Evolutionary conservation across 176 grass and related monocot genomes (phyloP).

Genomic region (Phoenix roebelenii): DNA sequence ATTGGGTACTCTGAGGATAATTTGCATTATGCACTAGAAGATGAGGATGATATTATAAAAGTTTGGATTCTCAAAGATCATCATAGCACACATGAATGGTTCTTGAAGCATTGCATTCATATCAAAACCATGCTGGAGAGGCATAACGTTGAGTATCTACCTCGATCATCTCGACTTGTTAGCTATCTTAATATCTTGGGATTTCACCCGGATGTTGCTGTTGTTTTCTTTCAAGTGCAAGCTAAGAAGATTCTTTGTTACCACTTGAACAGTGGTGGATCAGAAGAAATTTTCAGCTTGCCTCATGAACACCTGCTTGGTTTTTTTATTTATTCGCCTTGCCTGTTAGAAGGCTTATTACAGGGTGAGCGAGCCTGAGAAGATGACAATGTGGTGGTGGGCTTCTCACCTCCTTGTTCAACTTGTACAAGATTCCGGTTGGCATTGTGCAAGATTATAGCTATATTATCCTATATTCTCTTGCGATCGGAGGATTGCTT

Average conservation of each 20-base stretch:
- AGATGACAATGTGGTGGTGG: no score
- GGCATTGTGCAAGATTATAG: no score
- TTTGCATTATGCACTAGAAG: conserved; percentile 12
- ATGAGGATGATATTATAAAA: background rate
- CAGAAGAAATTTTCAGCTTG: conserved; percentile 6
- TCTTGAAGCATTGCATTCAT: conserved; percentile 1
- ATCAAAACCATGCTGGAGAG: background rate
- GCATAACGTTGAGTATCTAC: background rate
- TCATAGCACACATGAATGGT: background rate
- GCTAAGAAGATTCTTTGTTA: conserved; percentile 16
- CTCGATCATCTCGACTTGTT: background rate
- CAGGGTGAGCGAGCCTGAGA: no score
- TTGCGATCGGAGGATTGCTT: no score
- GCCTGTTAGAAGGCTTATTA: no score
- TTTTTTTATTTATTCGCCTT: conserved; percentile 21
- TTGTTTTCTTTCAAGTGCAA: conserved; percentile 21
- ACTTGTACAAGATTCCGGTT: no score
- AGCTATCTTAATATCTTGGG: conserved; percentile 7
- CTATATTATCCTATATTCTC: no score
- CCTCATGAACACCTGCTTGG: conserved; percentile 3
- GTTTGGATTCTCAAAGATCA: conserved; percentile 17
- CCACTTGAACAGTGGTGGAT: background rate
- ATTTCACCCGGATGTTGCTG: conserved; percentile 15
- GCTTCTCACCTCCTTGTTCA: no score
- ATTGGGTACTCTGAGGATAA: conserved; percentile 12